Evolutionary conservation across 495 filamentous ascomycete species (phyloP).

Genomic region (Emericellopsis terricola): DNA sequence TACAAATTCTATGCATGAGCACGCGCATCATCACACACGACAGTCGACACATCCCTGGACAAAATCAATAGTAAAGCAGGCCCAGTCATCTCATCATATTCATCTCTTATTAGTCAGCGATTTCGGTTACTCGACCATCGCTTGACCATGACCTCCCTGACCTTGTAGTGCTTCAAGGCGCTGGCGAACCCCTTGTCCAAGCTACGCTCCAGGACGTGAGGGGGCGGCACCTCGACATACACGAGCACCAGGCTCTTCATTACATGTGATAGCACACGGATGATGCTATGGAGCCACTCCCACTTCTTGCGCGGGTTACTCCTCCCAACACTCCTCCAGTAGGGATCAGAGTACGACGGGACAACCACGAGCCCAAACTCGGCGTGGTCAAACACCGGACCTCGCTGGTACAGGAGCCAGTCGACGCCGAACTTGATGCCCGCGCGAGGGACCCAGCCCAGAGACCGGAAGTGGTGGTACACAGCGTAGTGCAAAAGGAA

Average conservation of each 20-base stretch:
- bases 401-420: constrained; percentile 85
- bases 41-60: no score
- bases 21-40: no score
- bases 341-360: constrained; percentile 59
- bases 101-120: no score
- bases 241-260: constrained; percentile 72
- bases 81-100: no score
- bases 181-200: constrained; percentile 36
- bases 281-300: constrained; percentile 87
- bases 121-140: constrained; percentile 75
- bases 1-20: no score
- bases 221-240: constrained; percentile 83
- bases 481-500: constrained; percentile 76
- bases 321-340: constrained; percentile 42
- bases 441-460: constrained; percentile 89
- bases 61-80: no score
- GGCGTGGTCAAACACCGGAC: constrained; percentile 84
- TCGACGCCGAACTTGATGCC: constrained; percentile 93
- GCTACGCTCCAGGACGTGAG: constrained; percentile 23
- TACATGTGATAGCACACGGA: constrained; percentile 78
- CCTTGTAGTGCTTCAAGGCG: constrained; percentile 50
- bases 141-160: constrained; percentile 66
- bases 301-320: constrained; percentile 39
- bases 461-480: constrained; percentile 91
- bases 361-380: constrained; percentile 77